Evolutionary conservation across 2,329 filamentous ascomycete species (phyloP), one percentile per base, ranked within the genome.

Genomic region (Achaetomium macrosporum): DNA sequence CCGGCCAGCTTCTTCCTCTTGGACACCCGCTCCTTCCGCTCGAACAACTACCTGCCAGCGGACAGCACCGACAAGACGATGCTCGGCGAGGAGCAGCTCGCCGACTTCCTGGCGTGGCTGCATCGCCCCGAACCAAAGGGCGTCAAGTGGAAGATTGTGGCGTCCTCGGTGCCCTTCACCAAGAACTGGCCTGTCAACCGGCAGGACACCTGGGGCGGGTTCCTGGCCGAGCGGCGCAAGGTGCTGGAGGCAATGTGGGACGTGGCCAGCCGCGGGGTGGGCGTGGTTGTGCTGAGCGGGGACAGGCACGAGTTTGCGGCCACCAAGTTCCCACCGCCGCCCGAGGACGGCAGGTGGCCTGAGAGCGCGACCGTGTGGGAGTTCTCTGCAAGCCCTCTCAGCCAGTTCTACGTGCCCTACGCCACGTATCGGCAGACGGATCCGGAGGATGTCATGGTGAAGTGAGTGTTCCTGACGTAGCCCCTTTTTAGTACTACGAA

Each of bases 261-360:
- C 56, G 84, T 87, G 0, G 85, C 88, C n/a, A 73, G 81, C 1
- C 80, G 82, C 5, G 87, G 88, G 7, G 74, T 87, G 6, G 88
- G 91, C 20, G 84, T 97, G 8, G 78, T 96, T 3, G 76, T 97
- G 12, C 75, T 99, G 11, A 93, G 87, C 15, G 93, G 93, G 1
- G 93, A 99, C 65, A 78, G 93, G n/a, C 93, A 99, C 66, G 93
- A 99, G 68, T 97, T 97, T 68, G 93, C 88, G 1, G 91, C 92
- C 0, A 97, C 92, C 0, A 83, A 85, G 45, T 86, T 87, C 71
- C 85, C 76, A 15, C 83, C 78, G n/a, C 82, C 76, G 57, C 74
- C 61, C 12, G 44, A n/a, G 48, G 76, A 73, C 57, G 81, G 82
- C 45, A 79, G 69, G 48, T 89, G 85, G 84, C 76, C 81, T 0